Base-by-base conservation (phyloP, 2,329 filamentous ascomycete species). In the Trichoderma atrobrunneum region DNA sequence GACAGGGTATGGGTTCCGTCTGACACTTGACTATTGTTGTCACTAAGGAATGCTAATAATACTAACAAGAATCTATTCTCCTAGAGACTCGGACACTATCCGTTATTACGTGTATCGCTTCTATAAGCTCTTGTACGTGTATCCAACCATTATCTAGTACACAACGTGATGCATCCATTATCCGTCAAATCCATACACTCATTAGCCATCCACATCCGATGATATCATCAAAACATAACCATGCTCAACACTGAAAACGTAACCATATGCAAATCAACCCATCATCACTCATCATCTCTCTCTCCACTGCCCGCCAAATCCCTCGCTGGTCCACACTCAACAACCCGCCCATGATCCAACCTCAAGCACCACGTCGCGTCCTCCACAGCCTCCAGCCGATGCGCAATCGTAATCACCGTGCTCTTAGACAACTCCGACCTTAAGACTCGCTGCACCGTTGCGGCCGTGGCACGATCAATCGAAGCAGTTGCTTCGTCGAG, bases 381-480 rank as follows among this genome's bases (percentile, higher is more conserved):
- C 74, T 84, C 83, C 11, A 92, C 90, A 0, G 89, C 90, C 78
- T 90, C 87, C 1, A 90, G 80, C 2, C 89, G 84, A 78, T 91
- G 89, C n/a, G 89, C 89, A 77, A 91, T 90, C 0, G 89, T 90
- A 56, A 91, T 89, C 2, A 91, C 88, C 0, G 89, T 91, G 74
- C 87, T 89, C 16, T 83, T 73, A 5, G 78, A 77, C 59, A 91
- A 81, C 76, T 90, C 88, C 28, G 86, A 84, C 5, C 88, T 79
- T 51, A 91, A 77, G 3, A 91, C 82, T 16, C 85, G 81, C 78
- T 91, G 89, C 71, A 91, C 89, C 26, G 84, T 83, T 24, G 83
- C 82, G 0, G 89, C 89, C 1, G 89, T 91, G 71, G 82, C 84
- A 61, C 85, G 84, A 71, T 91, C 89, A 65, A 91, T 90, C 0